These are phyloP conservation scores for Leccinum boreale DNA, from an alignment of 768 basidiomycete species.

Conservation along the genomic window DNA sequence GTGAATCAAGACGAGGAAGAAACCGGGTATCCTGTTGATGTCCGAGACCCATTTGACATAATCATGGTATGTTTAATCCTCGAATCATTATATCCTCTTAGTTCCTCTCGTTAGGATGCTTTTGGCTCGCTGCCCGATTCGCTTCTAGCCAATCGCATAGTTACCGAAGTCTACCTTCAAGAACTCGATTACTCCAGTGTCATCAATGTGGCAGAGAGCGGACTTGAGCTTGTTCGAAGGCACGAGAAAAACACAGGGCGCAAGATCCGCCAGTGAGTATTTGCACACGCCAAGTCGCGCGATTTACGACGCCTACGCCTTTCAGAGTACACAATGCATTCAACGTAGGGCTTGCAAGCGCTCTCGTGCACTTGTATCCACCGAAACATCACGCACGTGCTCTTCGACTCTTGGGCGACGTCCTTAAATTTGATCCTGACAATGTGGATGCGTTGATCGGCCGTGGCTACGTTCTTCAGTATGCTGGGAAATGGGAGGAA, in stretches of 20 bases:
- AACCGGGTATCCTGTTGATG: conserved; percentile 23
- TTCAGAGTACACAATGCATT: conserved; percentile 63
- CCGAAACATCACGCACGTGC: conserved; percentile 89
- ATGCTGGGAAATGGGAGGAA: conserved; percentile 61
- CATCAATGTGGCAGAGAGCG: conserved; percentile 68
- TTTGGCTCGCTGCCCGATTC: conserved; percentile 51
- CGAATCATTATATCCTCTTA: not conserved
- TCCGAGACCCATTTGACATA: conserved; percentile 53
- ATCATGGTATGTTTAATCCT: conserved; percentile 51
- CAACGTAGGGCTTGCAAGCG: conserved; percentile 66
- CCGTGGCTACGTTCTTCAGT: conserved; percentile 69
- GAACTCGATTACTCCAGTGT: conserved; percentile 75
- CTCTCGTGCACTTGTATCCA: conserved; percentile 80
- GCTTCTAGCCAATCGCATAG: conserved; percentile 63
- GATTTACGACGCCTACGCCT: not conserved
- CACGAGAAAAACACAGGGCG: conserved; percentile 59
- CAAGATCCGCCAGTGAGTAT: conserved; percentile 44
- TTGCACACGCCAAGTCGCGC: not conserved
- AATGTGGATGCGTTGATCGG: conserved; percentile 70
- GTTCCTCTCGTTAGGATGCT: conserved; percentile 44
- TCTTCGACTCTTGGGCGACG: conserved; percentile 64
- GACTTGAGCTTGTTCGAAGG: conserved; percentile 52
- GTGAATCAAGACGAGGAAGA: conserved; percentile 31
- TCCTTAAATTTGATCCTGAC: conserved; percentile 59
- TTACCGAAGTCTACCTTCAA: conserved; percentile 59